Evolutionary conservation across 768 basidiomycete species (phyloP).

Genomic region (Gautieria morchelliformis): DNA sequence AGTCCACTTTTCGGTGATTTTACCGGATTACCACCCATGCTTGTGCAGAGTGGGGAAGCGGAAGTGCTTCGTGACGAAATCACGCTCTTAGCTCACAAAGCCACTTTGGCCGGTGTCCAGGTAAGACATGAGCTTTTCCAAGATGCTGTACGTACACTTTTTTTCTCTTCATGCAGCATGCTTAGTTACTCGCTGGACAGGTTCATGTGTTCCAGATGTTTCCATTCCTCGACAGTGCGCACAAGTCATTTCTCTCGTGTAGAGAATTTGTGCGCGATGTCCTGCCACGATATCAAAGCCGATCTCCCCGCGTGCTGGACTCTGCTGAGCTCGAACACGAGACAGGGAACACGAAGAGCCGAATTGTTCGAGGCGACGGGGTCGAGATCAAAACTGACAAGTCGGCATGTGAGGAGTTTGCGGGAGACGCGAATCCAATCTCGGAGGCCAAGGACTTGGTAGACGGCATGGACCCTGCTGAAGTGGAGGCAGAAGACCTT

Average conservation of each 20-base stretch:
- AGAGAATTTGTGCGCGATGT: constrained; percentile 54
- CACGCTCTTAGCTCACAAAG: constrained; percentile 87
- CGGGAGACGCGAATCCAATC: background rate
- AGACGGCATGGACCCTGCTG: constrained; percentile 15
- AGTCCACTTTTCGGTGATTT: constrained; percentile 92
- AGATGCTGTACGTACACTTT: constrained; percentile 58
- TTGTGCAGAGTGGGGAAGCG: constrained; percentile 88
- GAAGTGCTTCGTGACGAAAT: constrained; percentile 95
- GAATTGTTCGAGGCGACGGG: constrained; percentile 69
- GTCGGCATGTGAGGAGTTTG: constrained; percentile 4
- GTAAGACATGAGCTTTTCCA: constrained; percentile 85
- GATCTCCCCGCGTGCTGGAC: constrained; percentile 43
- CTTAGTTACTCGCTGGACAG: constrained; percentile 25
- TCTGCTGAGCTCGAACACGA: constrained; percentile 51
- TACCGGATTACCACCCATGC: constrained; percentile 73
- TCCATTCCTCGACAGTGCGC: constrained; percentile 61
- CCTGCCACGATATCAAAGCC: constrained; percentile 44
- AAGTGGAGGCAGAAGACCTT: background rate
- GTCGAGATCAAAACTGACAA: constrained; percentile 18
- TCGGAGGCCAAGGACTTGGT: background rate
- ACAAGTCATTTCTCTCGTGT: constrained; percentile 62
- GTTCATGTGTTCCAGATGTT: constrained; percentile 89
- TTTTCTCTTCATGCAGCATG: background rate
- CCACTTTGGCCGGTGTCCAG: constrained; percentile 73
- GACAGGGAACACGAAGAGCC: constrained; percentile 55